Evolutionary conservation across 495 filamentous ascomycete genomes (phyloP).

Genomic region (Penicillium paradoxum): DNA sequence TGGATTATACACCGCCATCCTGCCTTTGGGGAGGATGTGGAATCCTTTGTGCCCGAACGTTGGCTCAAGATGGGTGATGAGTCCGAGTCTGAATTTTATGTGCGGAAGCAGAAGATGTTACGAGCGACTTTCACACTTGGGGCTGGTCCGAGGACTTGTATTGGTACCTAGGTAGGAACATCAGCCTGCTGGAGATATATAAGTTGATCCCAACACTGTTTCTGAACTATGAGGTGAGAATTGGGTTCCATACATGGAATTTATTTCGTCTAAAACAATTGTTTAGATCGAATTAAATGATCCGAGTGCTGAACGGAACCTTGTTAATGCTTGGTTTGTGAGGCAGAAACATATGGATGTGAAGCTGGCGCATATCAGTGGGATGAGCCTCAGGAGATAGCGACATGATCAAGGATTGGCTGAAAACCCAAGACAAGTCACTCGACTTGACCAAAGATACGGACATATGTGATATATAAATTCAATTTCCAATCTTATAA

Average conservation of each 20-base stretch:
- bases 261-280: background rate
- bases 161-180: slow-evolving; percentile 74
- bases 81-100: slow-evolving; percentile 25
- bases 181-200: slow-evolving; percentile 70
- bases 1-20: slow-evolving; percentile 19
- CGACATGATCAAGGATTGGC: background rate
- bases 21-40: slow-evolving; percentile 13
- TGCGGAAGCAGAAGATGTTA: slow-evolving; percentile 18
- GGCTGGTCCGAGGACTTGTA: slow-evolving; percentile 57
- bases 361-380: background rate
- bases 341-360: slow-evolving; percentile 24
- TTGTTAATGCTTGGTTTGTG: slow-evolving; percentile 32
- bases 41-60: slow-evolving; percentile 50
- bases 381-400: background rate
- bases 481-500: too few relatives aligned
- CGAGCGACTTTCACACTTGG: slow-evolving; percentile 46
- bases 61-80: slow-evolving; percentile 43
- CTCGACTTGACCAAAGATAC: too few relatives aligned
- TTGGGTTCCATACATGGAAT: background rate
- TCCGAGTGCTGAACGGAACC: slow-evolving; percentile 26
- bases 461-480: too few relatives aligned
- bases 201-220: slow-evolving; percentile 73
- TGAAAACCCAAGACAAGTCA: too few relatives aligned
- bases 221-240: slow-evolving; percentile 21
- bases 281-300: slow-evolving; percentile 22